Base-by-base conservation (phyloP, 805 yeast genomes). In the Lipomyces kockii region DNA sequence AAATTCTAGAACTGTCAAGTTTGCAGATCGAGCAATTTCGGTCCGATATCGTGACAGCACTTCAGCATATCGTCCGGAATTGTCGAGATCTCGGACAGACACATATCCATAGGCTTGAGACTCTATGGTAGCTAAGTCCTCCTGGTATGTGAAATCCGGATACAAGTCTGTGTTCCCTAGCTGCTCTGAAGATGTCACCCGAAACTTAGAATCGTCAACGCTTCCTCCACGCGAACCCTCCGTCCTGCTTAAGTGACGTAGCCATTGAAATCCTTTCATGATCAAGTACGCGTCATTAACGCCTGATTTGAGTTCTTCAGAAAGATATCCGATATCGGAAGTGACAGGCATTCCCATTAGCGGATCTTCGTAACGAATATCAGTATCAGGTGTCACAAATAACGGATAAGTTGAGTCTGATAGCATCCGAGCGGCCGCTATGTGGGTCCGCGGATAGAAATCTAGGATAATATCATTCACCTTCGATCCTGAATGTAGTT, bases 341-440 rank as follows among this genome's bases (percentile, higher is more conserved):
- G 37, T 49, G 2, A 56, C 57, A 7, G 67, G 61, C 58, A 60
- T 60, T 22, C 64, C 67, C 17, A 51, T 37, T 17, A 8, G 27
- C 8, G 67, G 67, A 60, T 60, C 57, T 22, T 56, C 25, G 20
- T 35, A 64, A 8, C 64, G 32, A 32, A 64, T 54, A 56, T 64
- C 64, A 17, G 12, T 25, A 2, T 60, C 54, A 8, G 61, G 58
- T 2, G 52, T 25, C 2, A 53, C 60, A 35, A 64, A 60, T 2
- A 60, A 35, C 2, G 64, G 67, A 25, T 56, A 64, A 12, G 61
- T 60, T 9, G 37, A 56, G 7, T n/a, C 34, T 3, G 61, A 60
- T 46, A 56, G 37, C 27, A 55, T n/a, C 32, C 51, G 49, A n/a
- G 67, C 64, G 7, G 67, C 67, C 6, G 67, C 67, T 11, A 64